phyloP scores from a whole-genome alignment of 441 rosid genomes.

The Euphorbia celastroides region DNA sequence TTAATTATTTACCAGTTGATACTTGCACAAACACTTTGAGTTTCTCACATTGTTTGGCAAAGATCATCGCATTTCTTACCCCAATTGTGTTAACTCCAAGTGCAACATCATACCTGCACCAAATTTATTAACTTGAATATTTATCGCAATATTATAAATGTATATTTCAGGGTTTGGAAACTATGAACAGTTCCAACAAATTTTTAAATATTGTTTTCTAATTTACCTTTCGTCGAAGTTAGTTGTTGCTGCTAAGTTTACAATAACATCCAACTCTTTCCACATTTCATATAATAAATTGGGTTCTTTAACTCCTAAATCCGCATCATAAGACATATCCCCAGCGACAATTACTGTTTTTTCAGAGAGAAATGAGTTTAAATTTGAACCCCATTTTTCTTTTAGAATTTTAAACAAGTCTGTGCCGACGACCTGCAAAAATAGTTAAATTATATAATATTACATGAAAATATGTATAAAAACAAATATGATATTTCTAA shows the following conservation, averaged over 20 bases:
- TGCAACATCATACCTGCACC: slow-evolving; percentile 68
- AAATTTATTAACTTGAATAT: background rate
- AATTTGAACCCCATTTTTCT: slow-evolving; percentile 43
- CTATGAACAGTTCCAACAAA: no score
- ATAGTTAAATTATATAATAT: background rate
- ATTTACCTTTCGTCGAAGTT: slow-evolving; percentile 84
- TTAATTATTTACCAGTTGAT: slow-evolving; percentile 60
- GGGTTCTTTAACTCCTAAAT: slow-evolving; percentile 51
- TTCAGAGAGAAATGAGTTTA: slow-evolving; percentile 43
- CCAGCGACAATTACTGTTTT: slow-evolving; percentile 60
- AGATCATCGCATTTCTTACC: slow-evolving; percentile 51
- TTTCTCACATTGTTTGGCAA: slow-evolving; percentile 60
- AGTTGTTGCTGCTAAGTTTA: slow-evolving; percentile 83
- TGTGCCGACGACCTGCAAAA: slow-evolving; percentile 48
- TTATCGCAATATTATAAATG: no score
- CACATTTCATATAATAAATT: slow-evolving; percentile 41
- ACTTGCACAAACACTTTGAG: slow-evolving; percentile 57
- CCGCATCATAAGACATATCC: slow-evolving; percentile 49
- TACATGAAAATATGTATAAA: no score
- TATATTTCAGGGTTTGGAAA: no score
- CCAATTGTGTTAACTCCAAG: slow-evolving; percentile 76
- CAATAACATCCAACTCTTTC: slow-evolving; percentile 46
- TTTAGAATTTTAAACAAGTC: slow-evolving; percentile 61
- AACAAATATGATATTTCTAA: no score
- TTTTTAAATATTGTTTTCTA: no score